Percentiles rank a stretch among this genome's conserved stretches.
These are phyloP conservation scores for Rhazya stricta DNA, from an alignment of 257 asterid genomes.

Conservation along the genomic window DNA sequence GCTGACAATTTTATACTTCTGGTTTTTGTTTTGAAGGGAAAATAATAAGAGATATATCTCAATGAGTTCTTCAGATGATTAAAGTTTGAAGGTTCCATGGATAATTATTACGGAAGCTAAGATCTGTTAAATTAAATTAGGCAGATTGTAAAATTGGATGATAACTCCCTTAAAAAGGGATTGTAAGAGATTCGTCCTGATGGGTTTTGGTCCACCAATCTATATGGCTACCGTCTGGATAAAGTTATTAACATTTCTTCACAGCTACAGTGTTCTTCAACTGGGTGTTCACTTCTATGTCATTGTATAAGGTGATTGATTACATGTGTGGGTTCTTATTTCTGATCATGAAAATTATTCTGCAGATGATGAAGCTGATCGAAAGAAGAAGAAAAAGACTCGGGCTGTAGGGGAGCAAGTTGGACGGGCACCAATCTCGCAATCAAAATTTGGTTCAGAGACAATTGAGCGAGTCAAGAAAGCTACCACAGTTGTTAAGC, in stretches of 20 bases:
- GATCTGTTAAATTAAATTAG: neutral
- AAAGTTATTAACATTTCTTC: neutral
- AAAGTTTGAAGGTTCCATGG: neutral
- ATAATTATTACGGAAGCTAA: neutral
- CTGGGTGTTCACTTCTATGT: neutral
- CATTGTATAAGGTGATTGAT: neutral
- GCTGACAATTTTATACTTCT: neutral
- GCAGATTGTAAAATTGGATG: neutral
- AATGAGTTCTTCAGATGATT: neutral
- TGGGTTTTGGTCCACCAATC: neutral
- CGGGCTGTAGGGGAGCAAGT: slow-evolving; percentile 45
- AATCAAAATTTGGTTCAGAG: slow-evolving; percentile 47
- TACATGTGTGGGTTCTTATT: neutral
- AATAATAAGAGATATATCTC: neutral
- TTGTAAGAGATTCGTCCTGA: neutral
- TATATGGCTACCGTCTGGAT: neutral
- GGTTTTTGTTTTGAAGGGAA: neutral
- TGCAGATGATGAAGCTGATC: slow-evolving; percentile 78
- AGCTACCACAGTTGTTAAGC: slow-evolving; percentile 40
- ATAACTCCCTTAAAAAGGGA: neutral
- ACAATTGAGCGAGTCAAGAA: slow-evolving; percentile 54
- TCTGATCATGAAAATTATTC: slow-evolving; percentile 14
- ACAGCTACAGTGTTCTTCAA: neutral
- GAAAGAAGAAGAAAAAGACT: slow-evolving; percentile 77
- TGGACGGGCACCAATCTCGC: slow-evolving; percentile 35